Percentiles rank a stretch among this genome's conserved stretches.
These are phyloP conservation scores for Suhomyces yuchorum DNA, from an alignment of 1,139 yeast genomes.

Conservation along the genomic window DNA sequence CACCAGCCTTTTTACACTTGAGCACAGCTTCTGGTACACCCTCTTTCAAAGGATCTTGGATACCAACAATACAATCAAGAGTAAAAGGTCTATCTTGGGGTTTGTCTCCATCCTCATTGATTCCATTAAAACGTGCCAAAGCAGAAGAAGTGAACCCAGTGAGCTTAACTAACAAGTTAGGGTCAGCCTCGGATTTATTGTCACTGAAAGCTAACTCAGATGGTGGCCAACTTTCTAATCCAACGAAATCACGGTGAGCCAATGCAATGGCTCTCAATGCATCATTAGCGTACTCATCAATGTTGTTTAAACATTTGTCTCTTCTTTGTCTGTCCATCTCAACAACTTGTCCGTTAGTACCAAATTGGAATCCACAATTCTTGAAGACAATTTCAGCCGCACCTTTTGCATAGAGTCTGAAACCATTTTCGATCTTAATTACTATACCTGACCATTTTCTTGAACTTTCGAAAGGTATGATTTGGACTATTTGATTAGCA, in stretches of 20 bases:
- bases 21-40: constrained; percentile 90
- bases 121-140: constrained; percentile 7
- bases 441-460: constrained; percentile 92
- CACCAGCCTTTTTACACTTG: constrained; percentile 89
- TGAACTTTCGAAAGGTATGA: constrained; percentile 88
- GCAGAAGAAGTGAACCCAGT: constrained; percentile 3
- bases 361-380: constrained; percentile 50
- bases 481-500: constrained; percentile 54
- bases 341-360: constrained; percentile 31
- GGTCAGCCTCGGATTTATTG: constrained; percentile 46
- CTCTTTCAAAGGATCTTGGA: constrained; percentile 88
- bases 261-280: constrained; percentile 86
- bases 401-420: constrained; percentile 78
- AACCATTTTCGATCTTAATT: constrained; percentile 50
- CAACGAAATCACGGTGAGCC: constrained; percentile 70
- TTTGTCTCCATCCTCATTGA: background rate
- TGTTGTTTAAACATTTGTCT: constrained; percentile 44
- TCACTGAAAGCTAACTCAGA: constrained; percentile 32
- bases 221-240: constrained; percentile 66
- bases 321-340: constrained; percentile 34
- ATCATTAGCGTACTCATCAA: constrained; percentile 66
- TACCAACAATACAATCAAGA: constrained; percentile 80
- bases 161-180: constrained; percentile 43
- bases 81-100: constrained; percentile 30
- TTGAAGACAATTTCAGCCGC: constrained; percentile 87